phyloP scores from a whole-genome alignment of 2,329 filamentous ascomycete species.

The Fonsecaea erecta region DNA sequence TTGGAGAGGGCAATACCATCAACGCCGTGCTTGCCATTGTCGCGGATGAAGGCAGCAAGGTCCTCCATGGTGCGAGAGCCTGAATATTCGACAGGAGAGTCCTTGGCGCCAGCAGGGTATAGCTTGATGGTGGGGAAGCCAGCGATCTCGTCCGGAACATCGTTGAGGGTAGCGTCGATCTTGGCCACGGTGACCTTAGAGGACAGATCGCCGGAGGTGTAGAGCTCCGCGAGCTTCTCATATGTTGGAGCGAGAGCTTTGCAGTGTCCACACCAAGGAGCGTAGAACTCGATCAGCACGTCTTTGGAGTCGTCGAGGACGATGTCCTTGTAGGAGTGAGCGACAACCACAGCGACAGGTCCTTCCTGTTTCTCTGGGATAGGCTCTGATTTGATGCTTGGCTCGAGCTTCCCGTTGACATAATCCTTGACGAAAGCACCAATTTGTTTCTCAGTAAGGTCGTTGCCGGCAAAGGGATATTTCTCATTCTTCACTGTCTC shows the following conservation, averaged over 20 bases:
- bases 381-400: conserved; percentile 98
- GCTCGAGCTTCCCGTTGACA: conserved; percentile 82
- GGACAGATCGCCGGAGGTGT: conserved; percentile 55
- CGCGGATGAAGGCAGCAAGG: conserved; percentile 86
- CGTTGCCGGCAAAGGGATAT: conserved; percentile 85
- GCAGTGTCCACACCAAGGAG: conserved; percentile 78
- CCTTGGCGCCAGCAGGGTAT: conserved; percentile 88
- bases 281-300: conserved; percentile 97
- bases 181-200: conserved; percentile 75
- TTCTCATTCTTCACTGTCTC: conserved; percentile 95
- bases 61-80: conserved; percentile 90
- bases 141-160: conserved; percentile 93
- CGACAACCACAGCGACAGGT: conserved; percentile 84
- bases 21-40: conserved; percentile 90
- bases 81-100: conserved; percentile 80
- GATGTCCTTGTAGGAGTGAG: conserved; percentile 88
- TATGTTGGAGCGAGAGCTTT: conserved; percentile 71
- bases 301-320: conserved; percentile 95
- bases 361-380: conserved; percentile 93
- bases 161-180: conserved; percentile 94
- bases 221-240: conserved; percentile 65
- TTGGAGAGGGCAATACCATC: conserved; percentile 65
- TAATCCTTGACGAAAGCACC: conserved; percentile 85
- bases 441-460: conserved; percentile 75
- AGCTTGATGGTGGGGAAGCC: conserved; percentile 99